Base-by-base conservation (phyloP, 1,284 basidiomycete genomes). In the Sphagnurus paluster region DNA sequence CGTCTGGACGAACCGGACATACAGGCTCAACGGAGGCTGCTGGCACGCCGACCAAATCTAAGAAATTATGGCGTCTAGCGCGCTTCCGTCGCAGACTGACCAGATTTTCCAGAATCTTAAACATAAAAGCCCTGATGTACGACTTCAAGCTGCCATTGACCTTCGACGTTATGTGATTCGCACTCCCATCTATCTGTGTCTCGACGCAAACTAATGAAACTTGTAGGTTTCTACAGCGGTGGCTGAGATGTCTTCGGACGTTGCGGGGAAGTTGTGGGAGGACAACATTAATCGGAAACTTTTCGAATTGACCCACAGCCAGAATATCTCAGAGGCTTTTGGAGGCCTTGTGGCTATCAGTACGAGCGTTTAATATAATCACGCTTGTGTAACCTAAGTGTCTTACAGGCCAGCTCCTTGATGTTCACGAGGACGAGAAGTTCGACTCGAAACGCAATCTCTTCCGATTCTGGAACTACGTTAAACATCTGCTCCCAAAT, bases 391-490 rank as follows among this genome's bases (percentile, higher is more conserved):
- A 33, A 20, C 50, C 17, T 62, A 40, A 55, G 26, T 24, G 51
- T 46, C 29, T 6, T 48, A 11, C 50, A 90, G 89, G 90, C 57
- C 74, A 84, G 60, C 76, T 89, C 25, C 75, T 87, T 48, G 84
- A 81, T 42, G 75, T 82, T 41, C 84, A 87, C 29, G 79, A 79
- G 28, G 88, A 88, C 61, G 86, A 89, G 62, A 80, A 79, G 6
- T 81, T 89, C 23, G 88, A 89, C 61, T 82, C 83, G 29, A 85
- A 83, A 56, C 74, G 80, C 29, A 87, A 87, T 51, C 79, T 92
- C 29, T 93, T 88, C 66, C 82, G 91, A 29, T 89, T 93, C 67
- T 94, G 90, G 75, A 93, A 93, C 70, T 94, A 93, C 69, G 87
- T 93, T 67, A 92, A 92, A 62, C 80, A 86, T 37, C 79, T 93